Conservation (phyloP, 352 stramenopile species). For the Phytophthora kernoviae region DNA sequence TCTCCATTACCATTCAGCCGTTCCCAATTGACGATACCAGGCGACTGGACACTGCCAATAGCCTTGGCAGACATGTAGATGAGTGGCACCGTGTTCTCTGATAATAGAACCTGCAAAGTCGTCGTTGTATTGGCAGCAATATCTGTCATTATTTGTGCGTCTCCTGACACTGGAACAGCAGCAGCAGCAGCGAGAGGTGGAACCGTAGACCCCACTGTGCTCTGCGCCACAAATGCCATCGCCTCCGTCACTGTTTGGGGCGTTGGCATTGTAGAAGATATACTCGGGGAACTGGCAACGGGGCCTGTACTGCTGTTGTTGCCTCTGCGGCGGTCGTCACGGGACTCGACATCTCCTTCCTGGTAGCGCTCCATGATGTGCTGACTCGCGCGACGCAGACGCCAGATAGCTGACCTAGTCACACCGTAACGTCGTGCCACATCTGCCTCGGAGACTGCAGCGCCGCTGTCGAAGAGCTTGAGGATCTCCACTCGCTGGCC, state of each 20-base stretch:
- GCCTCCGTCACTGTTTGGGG: not conserved
- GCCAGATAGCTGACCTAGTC: constrained; percentile 52
- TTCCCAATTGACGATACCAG: constrained; percentile 46
- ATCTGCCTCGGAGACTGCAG: constrained; percentile 42
- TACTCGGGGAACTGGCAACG: not conserved
- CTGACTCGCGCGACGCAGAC: constrained; percentile 35
- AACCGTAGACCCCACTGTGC: not conserved
- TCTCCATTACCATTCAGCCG: constrained; percentile 32
- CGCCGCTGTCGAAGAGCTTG: constrained; percentile 49
- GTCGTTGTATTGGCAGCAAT: not conserved
- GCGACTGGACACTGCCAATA: constrained; percentile 43
- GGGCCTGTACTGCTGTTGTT: constrained; percentile 5
- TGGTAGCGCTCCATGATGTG: constrained; percentile 55
- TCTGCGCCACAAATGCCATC: not conserved
- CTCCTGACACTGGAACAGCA: not conserved
- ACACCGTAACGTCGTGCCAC: constrained; percentile 52
- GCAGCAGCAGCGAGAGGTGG: not conserved
- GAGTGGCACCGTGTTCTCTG: constrained; percentile 24
- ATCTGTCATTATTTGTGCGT: not conserved
- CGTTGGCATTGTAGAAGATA: not conserved
- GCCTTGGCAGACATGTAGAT: constrained; percentile 42
- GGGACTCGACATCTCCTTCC: constrained; percentile 43
- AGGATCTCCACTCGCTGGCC: constrained; percentile 60
- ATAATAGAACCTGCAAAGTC: not conserved
- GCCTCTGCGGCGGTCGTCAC: constrained; percentile 42